Evolutionary conservation across 345 rosid genomes (phyloP), one percentile per base, ranked within the genome.

Genomic region (Barbarea vulgaris): DNA sequence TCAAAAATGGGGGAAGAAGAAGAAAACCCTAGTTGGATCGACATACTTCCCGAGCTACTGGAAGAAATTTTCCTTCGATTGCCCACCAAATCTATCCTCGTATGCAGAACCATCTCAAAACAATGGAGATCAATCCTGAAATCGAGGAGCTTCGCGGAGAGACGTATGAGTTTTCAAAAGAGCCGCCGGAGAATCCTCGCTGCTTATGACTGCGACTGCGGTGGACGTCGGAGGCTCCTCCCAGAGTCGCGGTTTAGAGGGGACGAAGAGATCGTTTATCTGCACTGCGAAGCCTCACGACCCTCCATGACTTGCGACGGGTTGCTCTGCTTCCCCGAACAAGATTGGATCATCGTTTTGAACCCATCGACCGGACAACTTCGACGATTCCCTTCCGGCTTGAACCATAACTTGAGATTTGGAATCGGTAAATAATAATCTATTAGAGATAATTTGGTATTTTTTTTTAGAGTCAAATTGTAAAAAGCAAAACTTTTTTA

Each of bases 221-320:
- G 62, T 2, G 27, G 9, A 8, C 14, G 19, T 10, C 12, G 10
- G 51, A 41, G 1, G 18, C 62, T 67, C 27, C 27, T 39, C 13
- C 27, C 54, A 0, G 33, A 9, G 31, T 69, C 74, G 0, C 6
- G 30, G 4, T 28, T 69, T 6, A 11, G 18, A 69, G 64, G 65
- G 2, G 74, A 69, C 33, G 64, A 69, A 57, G 74, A 69, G 50
- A 34, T 71, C 4, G 58, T 59, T 0, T 47, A 33, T 34, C 27
- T 71, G 4, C 67, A 71, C 75, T 71, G 75, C 4, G 36, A 21
- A 13, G 25, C 67, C 3, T 1, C 67, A 59, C 67, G 27, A 59
- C 75, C 58, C 2, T 59, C 14, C 17, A 6, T 70, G 67, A 46
- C 36, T 5, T 70, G 67, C 9, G 50, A 70, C 6, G 67, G 75